Evolutionary conservation across 1,284 basidiomycete species (phyloP), one percentile per base, ranked within the genome.

Genomic region (Schizophyllum amplum): DNA sequence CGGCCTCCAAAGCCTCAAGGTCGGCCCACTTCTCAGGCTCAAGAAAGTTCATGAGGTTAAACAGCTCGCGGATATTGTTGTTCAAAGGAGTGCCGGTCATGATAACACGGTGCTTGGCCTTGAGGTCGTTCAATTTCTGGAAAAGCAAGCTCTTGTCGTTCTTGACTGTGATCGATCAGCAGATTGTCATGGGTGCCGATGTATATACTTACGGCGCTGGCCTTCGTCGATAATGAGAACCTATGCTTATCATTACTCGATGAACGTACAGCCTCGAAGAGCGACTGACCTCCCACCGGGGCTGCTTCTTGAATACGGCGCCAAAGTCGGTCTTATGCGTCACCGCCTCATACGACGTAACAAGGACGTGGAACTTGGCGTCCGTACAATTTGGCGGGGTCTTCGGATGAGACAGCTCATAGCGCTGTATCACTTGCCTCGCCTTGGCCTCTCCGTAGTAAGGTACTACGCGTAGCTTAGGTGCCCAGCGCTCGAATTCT

Each of bases 81-180:
- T 99, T 98, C 55, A 99, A 72, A 1, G 96, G 96, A 1, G 97
- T 98, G 81, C 94, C 94, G 17, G 95, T 97, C 81, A 98, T 89
- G 55, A 98, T 86, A 49, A 98, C 78, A 20, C 92, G 85, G 67
- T 98, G 93, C 2, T 83, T 75, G 27, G 81, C 83, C 27, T 86
- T 87, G 55, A 98, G 74, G 60, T 90, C 87, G 55, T 87, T 89
- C 57, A 98, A 74, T 57, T 87, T 87, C 65, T 78, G 85, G 77
- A 95, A 97, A 23, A 98, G 79, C 55, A 94, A 70, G 62, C 86
- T 90, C 9, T 71, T 77, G 61, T 95, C 90, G 61, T 72, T 90
- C 71, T 95, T 95, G 54, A 94, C 92, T 92, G 62, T 54, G 53
- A 61, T n/a, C 13, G 51, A 20, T 51, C 57, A 52, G 53, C 20